Evolutionary conservation across 1,284 basidiomycete genomes (phyloP), one percentile per base, ranked within the genome.

Genomic region (Trichosporon inkin): DNA sequence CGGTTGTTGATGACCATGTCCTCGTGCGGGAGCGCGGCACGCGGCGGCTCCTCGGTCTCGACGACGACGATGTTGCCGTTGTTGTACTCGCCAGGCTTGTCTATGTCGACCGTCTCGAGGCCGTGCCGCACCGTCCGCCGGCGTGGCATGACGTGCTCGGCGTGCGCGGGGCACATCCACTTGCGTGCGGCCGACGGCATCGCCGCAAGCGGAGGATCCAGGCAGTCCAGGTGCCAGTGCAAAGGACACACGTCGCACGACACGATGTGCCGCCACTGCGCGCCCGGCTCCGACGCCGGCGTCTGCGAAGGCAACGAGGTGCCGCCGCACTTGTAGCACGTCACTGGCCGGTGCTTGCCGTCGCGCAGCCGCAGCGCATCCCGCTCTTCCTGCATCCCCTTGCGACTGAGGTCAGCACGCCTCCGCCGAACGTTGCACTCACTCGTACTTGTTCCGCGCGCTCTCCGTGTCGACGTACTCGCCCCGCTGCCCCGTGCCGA

Each of bases 151-250:
- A 88, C 82, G 64, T 87, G 86, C 63, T 95, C 90, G 28, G 87
- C 86, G 74, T 99, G 95, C 70, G 93, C 92, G 2, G 96, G 96
- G 78, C 95, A 99, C 91, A 95, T 97, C 95, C 96, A 99, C 78
- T 94, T 96, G 80, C 88, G 88, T 65, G 85, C 86, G 59, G 88
- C 85, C 24, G 88, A 84, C 3, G 96, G 96, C 85, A 98, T 88
- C 49, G 83, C 83, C 19, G 88, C 82, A 67, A 97, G 80, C 2
- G 96, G 95, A 17, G 95, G 96, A 68, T 90, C 87, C 35, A 99
- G 81, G 72, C 95, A 99, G 75, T 99, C 95, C 58, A 98, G 84
- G 76, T 99, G 95, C 91, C 95, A 99, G 76, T 95, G 90, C 58
- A 95, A 83, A 60, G 84, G 83, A 79, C 96, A 99, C 73, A 94